Evolutionary conservation across 108 stramenopile genomes (phyloP).

Genomic region (Skeletonema potamos): DNA sequence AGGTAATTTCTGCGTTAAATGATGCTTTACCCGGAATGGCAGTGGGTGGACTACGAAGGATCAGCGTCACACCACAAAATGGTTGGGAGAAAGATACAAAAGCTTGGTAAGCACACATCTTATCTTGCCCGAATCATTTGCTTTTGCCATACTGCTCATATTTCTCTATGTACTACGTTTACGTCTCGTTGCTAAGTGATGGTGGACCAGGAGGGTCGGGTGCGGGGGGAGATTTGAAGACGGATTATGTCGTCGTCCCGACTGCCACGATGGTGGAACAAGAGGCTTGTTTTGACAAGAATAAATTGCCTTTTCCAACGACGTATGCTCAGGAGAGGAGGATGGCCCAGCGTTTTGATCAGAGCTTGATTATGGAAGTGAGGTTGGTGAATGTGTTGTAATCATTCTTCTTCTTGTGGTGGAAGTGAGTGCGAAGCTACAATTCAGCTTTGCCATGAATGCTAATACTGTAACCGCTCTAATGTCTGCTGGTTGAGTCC

Average conservation of each 20-base stretch:
- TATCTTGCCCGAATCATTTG: too few relatives aligned
- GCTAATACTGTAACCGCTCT: too few relatives aligned
- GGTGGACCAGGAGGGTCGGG: constrained; percentile 85
- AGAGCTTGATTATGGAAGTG: constrained; percentile 86
- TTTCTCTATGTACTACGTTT: too few relatives aligned
- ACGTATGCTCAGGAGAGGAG: constrained; percentile 82
- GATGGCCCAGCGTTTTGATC: constrained; percentile 91
- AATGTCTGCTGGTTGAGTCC: too few relatives aligned
- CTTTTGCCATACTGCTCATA: too few relatives aligned
- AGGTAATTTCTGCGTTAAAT: constrained; percentile 70
- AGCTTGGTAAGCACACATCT: too few relatives aligned
- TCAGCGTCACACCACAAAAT: constrained; percentile 73
- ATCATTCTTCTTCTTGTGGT: neutral
- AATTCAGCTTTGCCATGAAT: neutral
- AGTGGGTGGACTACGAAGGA: constrained; percentile 58
- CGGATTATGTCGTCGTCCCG: constrained; percentile 80
- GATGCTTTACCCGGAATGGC: constrained; percentile 76
- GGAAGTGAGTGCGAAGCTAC: neutral
- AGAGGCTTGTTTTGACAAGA: constrained; percentile 84
- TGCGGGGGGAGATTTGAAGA: constrained; percentile 75
- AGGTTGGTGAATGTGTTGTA: constrained; percentile 53
- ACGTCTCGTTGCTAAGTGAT: too few relatives aligned
- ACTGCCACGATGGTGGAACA: constrained; percentile 86
- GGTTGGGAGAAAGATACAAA: constrained; percentile 77
- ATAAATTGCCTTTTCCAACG: constrained; percentile 74